A percentile compares a stretch with the other conserved stretches of the same genome.
Evolutionary conservation across 2,329 filamentous ascomycete genomes (phyloP).

Genomic region (Fusarium chaquense): DNA sequence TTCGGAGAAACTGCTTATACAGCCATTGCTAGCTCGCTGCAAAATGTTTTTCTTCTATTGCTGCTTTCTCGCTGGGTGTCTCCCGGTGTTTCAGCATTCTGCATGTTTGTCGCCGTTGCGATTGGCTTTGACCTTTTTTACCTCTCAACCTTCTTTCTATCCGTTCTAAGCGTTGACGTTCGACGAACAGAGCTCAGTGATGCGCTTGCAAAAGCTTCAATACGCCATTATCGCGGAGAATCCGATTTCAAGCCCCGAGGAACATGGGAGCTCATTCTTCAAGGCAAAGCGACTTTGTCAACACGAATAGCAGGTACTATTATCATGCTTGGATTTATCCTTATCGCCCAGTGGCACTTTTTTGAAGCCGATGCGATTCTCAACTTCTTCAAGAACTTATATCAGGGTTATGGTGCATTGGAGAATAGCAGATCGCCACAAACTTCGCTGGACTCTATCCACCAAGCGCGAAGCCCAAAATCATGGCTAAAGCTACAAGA

Average conservation of each 20-base stretch:
- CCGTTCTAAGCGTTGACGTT: constrained; percentile 83
- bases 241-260: constrained; percentile 43
- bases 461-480: constrained; percentile 80
- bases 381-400: constrained; percentile 46
- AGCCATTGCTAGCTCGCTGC: constrained; percentile 73
- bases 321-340: constrained; percentile 77
- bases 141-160: constrained; percentile 82
- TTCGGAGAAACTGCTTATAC: constrained; percentile 79
- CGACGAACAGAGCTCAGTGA: constrained; percentile 81
- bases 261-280: constrained; percentile 71
- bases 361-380: constrained; percentile 69
- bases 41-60: constrained; percentile 76
- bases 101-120: constrained; percentile 79
- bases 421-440: constrained; percentile 50
- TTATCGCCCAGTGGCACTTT: constrained; percentile 83
- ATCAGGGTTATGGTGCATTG: constrained; percentile 26
- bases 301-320: constrained; percentile 81
- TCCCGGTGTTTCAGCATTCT: constrained; percentile 79
- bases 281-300: constrained; percentile 74
- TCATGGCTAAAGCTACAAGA: constrained; percentile 84
- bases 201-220: constrained; percentile 70
- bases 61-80: constrained; percentile 75
- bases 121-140: constrained; percentile 83
- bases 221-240: constrained; percentile 53
- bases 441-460: constrained; percentile 67